phyloP scores from a whole-genome alignment of 805 yeast species.

The Dipodascus geniculatus region DNA sequence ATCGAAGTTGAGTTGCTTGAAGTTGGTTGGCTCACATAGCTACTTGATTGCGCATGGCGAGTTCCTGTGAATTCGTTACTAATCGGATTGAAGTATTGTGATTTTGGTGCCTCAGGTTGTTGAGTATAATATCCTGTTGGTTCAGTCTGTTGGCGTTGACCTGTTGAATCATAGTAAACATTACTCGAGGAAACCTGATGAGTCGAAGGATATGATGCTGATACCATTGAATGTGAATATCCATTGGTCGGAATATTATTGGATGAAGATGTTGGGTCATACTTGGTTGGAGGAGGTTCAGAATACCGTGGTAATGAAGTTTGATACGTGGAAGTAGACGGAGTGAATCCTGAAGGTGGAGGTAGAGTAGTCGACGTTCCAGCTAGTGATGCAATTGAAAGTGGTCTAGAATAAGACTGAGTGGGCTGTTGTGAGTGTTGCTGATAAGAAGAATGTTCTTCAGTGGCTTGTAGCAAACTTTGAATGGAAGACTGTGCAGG shows the following conservation, averaged over 20 bases:
- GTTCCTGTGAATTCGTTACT: not conserved
- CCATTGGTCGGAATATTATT: not conserved
- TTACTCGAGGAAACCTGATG: not conserved
- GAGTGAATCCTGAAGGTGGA: not conserved
- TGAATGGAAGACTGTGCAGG: not conserved
- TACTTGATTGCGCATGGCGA: not conserved
- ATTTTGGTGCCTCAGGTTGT: not conserved
- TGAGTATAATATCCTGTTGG: not conserved
- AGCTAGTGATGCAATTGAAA: not conserved
- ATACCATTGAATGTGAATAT: not conserved
- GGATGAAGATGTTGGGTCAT: not conserved
- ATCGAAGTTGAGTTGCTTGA: not conserved
- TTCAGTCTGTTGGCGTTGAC: not conserved
- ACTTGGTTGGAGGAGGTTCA: not conserved
- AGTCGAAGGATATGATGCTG: not conserved
- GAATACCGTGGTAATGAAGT: not conserved
- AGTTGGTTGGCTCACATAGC: not conserved
- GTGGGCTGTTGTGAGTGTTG: not conserved
- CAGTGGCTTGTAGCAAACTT: not conserved
- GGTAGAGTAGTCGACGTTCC: not conserved
- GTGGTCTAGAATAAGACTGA: not conserved
- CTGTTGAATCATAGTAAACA: not conserved
- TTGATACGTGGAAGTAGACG: not conserved
- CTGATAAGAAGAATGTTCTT: not conserved
- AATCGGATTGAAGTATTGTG: not conserved